Evolutionary conservation across 2,329 filamentous ascomycete genomes (phyloP).

Genomic region (Lasiodiplodia gonubiensis): DNA sequence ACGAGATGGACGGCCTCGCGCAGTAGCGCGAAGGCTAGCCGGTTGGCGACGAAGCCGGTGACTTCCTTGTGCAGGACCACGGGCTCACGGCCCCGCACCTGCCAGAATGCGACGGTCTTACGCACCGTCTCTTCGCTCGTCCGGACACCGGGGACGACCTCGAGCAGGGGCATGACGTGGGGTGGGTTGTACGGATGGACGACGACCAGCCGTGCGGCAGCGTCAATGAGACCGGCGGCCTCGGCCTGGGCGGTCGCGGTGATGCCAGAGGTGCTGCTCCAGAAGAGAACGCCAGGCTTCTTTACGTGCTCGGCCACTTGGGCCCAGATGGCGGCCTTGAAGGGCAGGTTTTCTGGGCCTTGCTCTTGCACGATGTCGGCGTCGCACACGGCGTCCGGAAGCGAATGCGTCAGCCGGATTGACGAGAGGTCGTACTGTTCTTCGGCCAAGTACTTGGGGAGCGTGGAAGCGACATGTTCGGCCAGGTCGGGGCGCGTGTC

Average conservation of each 20-base stretch:
- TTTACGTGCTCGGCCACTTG: constrained; percentile 55
- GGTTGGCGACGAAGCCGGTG: constrained; percentile 63
- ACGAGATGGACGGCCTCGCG: constrained; percentile 63
- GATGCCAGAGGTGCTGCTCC: constrained; percentile 65
- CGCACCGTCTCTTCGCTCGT: constrained; percentile 49
- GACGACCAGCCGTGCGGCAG: constrained; percentile 53
- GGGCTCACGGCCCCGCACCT: constrained; percentile 49
- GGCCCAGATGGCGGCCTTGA: constrained; percentile 60
- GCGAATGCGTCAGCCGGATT: constrained; percentile 46
- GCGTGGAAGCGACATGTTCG: constrained; percentile 49
- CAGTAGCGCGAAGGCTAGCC: constrained; percentile 62
- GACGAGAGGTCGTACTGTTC: constrained; percentile 32
- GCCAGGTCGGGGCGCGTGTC: constrained; percentile 57
- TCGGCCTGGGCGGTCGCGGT: constrained; percentile 57
- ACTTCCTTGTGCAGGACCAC: constrained; percentile 59
- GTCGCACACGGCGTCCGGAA: constrained; percentile 51
- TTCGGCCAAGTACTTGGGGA: constrained; percentile 52
- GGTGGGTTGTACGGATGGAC: constrained; percentile 68
- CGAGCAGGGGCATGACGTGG: constrained; percentile 65
- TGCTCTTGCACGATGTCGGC: constrained; percentile 65
- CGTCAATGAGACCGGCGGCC: constrained; percentile 30
- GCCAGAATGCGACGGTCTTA: constrained; percentile 56
- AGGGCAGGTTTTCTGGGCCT: constrained; percentile 59
- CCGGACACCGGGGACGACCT: constrained; percentile 59
- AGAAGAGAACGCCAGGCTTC: constrained; percentile 54